Evolutionary conservation across 2,329 filamentous ascomycete species (phyloP), one percentile per base, ranked within the genome.

Genomic region (Juglanconis sp.): DNA sequence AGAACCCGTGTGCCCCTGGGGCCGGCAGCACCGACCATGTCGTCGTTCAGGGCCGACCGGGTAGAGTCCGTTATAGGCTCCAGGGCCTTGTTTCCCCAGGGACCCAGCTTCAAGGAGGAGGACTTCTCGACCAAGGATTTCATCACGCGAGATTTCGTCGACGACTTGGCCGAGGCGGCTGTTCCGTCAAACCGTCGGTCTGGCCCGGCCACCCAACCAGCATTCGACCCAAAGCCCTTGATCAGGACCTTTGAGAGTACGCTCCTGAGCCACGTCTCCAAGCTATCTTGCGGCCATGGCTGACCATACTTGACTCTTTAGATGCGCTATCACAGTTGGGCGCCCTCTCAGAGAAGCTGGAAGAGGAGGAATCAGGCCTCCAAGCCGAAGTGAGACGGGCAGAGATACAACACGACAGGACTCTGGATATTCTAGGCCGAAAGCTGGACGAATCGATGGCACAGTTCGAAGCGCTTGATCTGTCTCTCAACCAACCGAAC

Each of bases 121-220:
- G 92, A 93, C 77, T 92, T 93, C 75, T 91, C 91, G 60, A 90
- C 82, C 72, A 90, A 90, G 69, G 95, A 98, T 77, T 99, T 98
- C 71, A 97, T 98, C 65, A 94, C 98, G 66, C 92, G 96, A 70
- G 95, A 99, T 77, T 99, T 99, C 72, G 88, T 99, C 68, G 96
- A 99, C 73, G 86, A 88, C 55, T 87, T 99, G 60, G 95, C 94
- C 54, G 93, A 98, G 65, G 90, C 82, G 67, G 90, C 92, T 30
- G 84, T 92, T 40, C 88, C 91, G n/a, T 80, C 83, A 30, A 90
- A 88, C 70, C 90, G 95, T 57, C 89, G 91, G 62, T 97, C 93
- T 13, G 87, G 85, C 7, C 82, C 84, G 65, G 80, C 78, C 63
- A 81, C 79, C 71, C 81, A 82, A 63, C 58, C 55, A 36, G 77